These are phyloP conservation scores for Furcasterigmium furcatum DNA, from an alignment of 2,329 filamentous ascomycete genomes.

Conservation along the genomic window DNA sequence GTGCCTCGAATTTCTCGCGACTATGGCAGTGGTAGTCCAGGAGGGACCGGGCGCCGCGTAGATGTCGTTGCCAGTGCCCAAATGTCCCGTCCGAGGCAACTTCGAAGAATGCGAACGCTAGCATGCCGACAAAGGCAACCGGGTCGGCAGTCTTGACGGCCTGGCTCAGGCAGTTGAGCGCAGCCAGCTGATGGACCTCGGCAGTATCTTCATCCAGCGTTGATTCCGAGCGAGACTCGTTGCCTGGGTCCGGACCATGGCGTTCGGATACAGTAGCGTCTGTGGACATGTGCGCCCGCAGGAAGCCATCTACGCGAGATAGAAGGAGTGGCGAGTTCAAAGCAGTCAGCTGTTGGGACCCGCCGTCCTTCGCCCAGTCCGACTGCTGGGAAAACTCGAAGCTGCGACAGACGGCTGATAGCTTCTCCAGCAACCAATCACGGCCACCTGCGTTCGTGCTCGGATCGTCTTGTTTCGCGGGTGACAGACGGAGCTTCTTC, in stretches of 20 bases:
- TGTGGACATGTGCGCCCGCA: constrained; percentile 13
- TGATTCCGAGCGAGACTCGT: no score
- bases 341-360: no score
- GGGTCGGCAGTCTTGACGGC: constrained; percentile 34
- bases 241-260: no score
- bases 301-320: constrained; percentile 19
- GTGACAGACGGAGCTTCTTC: no score
- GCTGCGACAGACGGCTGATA: no score
- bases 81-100: constrained; percentile 31
- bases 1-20: constrained; percentile 23
- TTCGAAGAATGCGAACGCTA: constrained; percentile 39
- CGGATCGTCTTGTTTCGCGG: no score
- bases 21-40: constrained; percentile 34
- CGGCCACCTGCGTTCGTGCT: no score
- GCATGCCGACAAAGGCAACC: constrained; percentile 38
- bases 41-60: constrained; percentile 33
- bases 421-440: no score
- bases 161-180: constrained; percentile 31
- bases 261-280: no score
- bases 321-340: constrained; percentile 14
- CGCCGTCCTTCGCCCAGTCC: no score
- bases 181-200: constrained; percentile 20
- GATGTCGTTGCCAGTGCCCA: constrained; percentile 32
- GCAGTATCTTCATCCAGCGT: no score
- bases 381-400: no score